Evolutionary conservation across 371 early-diverging fungal genomes (phyloP), one percentile per base, ranked within the genome.

Genomic region (Apophysomyces sp.): DNA sequence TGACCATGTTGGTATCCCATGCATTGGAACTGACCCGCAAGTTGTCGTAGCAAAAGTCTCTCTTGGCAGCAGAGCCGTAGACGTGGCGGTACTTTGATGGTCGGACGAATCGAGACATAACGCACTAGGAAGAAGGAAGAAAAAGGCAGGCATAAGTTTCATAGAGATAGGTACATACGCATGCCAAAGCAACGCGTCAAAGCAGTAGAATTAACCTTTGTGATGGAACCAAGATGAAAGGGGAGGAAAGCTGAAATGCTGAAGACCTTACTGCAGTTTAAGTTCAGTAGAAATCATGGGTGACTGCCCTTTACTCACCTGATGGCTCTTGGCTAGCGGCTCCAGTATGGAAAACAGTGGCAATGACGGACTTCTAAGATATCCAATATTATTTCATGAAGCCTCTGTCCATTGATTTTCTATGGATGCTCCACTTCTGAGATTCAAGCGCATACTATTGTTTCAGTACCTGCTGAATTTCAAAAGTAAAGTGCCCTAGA

Each of bases 1-100:
- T 88, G 71, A 96, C 90, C 67, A 95, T 84, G 82, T 98, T 98
- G 67, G 94, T 96, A 74, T 98, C 99, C 97, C 97, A 97, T 15
- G 98, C 98, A 63, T 85, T 92, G 58, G 89, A 73, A 18, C 96
- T 91, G 52, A 97, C 87, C 65, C 93, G 92, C 59, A 98, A 77
- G 79, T 95, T 97, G 75, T 98, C 98, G 68, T 93, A 98, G 81
- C 96, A 91, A 59, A 83, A 76, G 54, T 98, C 97, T 66, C 94
- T 85, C 81, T 95, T 97, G 77, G 85, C 77, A 24, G 87, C 81
- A 4, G 93, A 95, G 57, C 99, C 99, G 71, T 86, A 98, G 56
- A 97, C 96, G 81, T 98, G 99, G 60, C 99, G 84, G 74, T 86
- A 92, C 70, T 92, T 92, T 30, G 91, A 91, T 30, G 89, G 78